Evolutionary conservation across 2,329 filamentous ascomycete genomes (phyloP), one percentile per base, ranked within the genome.

Genomic region (Xylaria sp.): DNA sequence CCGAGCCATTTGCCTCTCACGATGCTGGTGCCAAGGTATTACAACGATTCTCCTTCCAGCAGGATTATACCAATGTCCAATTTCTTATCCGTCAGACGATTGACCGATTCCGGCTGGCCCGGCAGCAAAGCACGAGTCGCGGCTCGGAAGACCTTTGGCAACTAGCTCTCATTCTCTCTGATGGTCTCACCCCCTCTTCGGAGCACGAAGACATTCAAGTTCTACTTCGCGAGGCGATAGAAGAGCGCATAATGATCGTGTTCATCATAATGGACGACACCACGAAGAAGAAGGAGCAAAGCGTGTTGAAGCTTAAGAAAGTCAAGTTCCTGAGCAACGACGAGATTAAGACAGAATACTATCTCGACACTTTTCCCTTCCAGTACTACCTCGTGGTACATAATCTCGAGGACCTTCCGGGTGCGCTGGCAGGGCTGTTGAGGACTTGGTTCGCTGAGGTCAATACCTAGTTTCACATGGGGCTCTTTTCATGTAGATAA

Each of bases 241-340:
- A 98, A 80, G 93, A 98, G 82, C 87, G 94, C 18, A 97, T 99
- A 78, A 98, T 99, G 93, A 90, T 98, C 72, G 95, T 99, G 6
- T 99, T 99, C 80, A 93, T 99, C 75, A 92, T 99, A 76, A 94
- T 99, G 78, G 96, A 99, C 83, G 87, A 89, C 74, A 83, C 82
- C 73, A 80, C 80, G 74, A 80, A 72, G 48, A 75, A 75, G 50
- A 83, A 85, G 72, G 84, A 85, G 73, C 82, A 84, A 60, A 92
- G 90, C 75, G 97, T 99, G 70, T 82, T 98, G 76, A 94, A 98
- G 79, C 86, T 98, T 76, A 94, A 94, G 80, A 91, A 94, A 81
- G 95, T 94, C 46, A 90, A 90, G 78, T 98, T 98, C 74, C 70
- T 83, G 76, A 81, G 88, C 80, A 82, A 90, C 82, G 82, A 90